Base-by-base conservation (phyloP, 2,329 filamentous ascomycete genomes). In the Aspergillus pseudonomiae region DNA sequence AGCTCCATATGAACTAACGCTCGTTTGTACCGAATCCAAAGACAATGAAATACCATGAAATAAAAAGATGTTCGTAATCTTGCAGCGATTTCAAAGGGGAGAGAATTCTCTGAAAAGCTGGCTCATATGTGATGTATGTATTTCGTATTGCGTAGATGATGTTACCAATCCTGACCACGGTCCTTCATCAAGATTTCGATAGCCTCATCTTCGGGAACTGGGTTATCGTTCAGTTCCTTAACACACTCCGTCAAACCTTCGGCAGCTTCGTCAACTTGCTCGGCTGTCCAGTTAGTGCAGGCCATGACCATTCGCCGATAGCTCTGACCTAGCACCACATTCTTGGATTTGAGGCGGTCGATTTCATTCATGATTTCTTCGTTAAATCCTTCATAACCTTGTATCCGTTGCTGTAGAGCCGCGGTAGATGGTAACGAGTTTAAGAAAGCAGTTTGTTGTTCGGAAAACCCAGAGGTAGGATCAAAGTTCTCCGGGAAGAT, bases 281-380 rank as follows among this genome's bases (percentile, higher is more conserved):
- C 84, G 65, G 96, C 93, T 0, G 88, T 85, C 39, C 94, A 91
- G 10, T 88, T 89, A 0, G 93, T 96, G 75, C 94, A 97, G 14
- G 97, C 82, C 60, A 91, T 89, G 28, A 99, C 93, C 34, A 98
- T 92, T 68, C 90, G 91, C 30, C 93, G 87, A 75, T 97, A 97
- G 78, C 95, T 93, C 68, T 90, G 84, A 73, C 97, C 94, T 4
- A 96, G 84, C 60, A 97, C 93, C 5, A 89, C 89, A 70, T 92
- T 94, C 64, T 91, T 89, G 34, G 90, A 89, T 75, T 92, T 90
- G 10, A 99, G 84, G 6, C 86, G 86, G 21, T 86, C 85, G 2
- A 93, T 89, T 69, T 90, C 87, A 57, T 87, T 86, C 59, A 87
- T 82, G 14, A 95, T 87, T 21, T 85, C 82, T 48, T 85, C 83